phyloP scores from a whole-genome alignment of 2,329 filamentous ascomycete genomes.

The Aphanoascus verrucosus region DNA sequence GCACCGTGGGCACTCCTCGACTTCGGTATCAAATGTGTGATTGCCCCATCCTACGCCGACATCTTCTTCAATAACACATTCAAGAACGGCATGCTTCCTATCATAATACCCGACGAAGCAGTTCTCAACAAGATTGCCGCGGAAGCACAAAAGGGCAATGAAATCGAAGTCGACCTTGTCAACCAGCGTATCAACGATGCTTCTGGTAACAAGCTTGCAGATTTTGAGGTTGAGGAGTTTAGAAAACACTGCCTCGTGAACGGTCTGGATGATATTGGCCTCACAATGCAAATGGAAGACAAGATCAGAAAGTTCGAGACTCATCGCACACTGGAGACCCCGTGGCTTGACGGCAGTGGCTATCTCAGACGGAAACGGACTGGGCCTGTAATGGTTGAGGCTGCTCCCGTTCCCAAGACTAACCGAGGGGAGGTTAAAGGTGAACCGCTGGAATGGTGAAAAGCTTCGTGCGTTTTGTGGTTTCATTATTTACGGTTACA shows the following conservation, averaged over 20 bases:
- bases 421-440: slow-evolving; percentile 74
- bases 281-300: slow-evolving; percentile 84
- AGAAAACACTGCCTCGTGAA: slow-evolving; percentile 89
- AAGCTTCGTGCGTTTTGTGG: background rate
- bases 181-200: slow-evolving; percentile 73
- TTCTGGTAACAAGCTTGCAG: slow-evolving; percentile 59
- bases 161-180: slow-evolving; percentile 81
- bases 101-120: slow-evolving; percentile 58
- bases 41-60: slow-evolving; percentile 76
- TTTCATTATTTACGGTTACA: background rate
- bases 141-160: slow-evolving; percentile 67
- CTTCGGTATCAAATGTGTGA: slow-evolving; percentile 89
- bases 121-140: slow-evolving; percentile 60
- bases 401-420: slow-evolving; percentile 68
- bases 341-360: slow-evolving; percentile 80
- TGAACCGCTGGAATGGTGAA: slow-evolving; percentile 82
- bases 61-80: slow-evolving; percentile 99
- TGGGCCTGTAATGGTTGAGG: slow-evolving; percentile 52
- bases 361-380: slow-evolving; percentile 52
- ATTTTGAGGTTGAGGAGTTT: slow-evolving; percentile 86
- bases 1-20: slow-evolving; percentile 94
- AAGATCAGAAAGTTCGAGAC: slow-evolving; percentile 78
- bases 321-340: slow-evolving; percentile 64
- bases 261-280: slow-evolving; percentile 86
- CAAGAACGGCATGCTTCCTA: slow-evolving; percentile 97